Percentiles rank a stretch among this genome's conserved stretches.
These are phyloP conservation scores for Pezicula carpinea DNA, from an alignment of 2,329 filamentous ascomycete genomes.

Conservation along the genomic window DNA sequence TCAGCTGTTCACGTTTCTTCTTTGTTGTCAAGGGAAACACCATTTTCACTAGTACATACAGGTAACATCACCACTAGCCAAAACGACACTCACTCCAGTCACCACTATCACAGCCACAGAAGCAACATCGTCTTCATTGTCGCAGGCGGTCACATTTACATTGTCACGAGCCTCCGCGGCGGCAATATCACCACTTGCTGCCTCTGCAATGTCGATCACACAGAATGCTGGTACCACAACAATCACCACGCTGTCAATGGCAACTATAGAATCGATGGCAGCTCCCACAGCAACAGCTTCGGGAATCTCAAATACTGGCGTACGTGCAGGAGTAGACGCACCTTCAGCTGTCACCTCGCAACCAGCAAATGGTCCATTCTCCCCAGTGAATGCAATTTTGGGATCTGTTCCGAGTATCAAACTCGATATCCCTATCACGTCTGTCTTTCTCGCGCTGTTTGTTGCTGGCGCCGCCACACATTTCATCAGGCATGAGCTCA, in stretches of 20 bases:
- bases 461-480: slow-evolving; percentile 58
- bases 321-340: background rate
- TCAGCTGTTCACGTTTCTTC: too few relatives aligned
- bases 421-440: slow-evolving; percentile 59
- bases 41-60: too few relatives aligned
- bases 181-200: background rate
- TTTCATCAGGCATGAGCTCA: slow-evolving; percentile 51
- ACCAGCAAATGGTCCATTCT: slow-evolving; percentile 3
- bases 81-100: too few relatives aligned
- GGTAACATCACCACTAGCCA: too few relatives aligned
- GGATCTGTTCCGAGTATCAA: slow-evolving; percentile 50
- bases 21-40: too few relatives aligned
- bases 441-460: slow-evolving; percentile 55
- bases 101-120: background rate
- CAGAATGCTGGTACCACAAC: background rate
- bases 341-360: background rate
- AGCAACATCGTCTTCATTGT: background rate
- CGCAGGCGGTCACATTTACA: background rate
- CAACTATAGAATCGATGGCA: background rate
- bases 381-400: slow-evolving; percentile 29
- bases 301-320: background rate
- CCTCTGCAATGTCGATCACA: background rate
- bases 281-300: background rate
- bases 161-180: background rate
- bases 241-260: background rate